Percentiles rank a stretch among this genome's conserved stretches.
Conservation (phyloP, 495 filamentous ascomycete species). For the Bacidia gigantensis region DNA sequence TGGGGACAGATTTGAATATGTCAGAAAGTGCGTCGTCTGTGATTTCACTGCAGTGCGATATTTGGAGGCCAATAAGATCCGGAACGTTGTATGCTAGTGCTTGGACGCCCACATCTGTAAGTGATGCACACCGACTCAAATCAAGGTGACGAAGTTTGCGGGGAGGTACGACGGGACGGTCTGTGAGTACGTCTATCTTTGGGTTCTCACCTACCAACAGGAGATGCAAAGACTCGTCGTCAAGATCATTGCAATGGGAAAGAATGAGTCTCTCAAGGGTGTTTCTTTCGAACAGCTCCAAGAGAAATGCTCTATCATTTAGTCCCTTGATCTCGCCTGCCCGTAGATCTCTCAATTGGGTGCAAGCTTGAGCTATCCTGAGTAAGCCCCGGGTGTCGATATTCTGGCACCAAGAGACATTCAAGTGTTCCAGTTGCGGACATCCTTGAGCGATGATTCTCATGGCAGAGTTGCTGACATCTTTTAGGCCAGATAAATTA, state of each 20-base stretch:
- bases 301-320: slow-evolving; percentile 51
- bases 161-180: slow-evolving; percentile 59
- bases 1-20: slow-evolving; percentile 59
- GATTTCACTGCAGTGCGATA: slow-evolving; percentile 55
- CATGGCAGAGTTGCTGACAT: slow-evolving; percentile 73
- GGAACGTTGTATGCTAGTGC: slow-evolving; percentile 62
- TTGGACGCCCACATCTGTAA: slow-evolving; percentile 59
- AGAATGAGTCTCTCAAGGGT: slow-evolving; percentile 67
- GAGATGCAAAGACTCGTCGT: slow-evolving; percentile 52
- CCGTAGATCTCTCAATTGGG: slow-evolving; percentile 60
- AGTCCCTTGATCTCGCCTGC: slow-evolving; percentile 75
- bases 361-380: slow-evolving; percentile 57
- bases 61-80: slow-evolving; percentile 63
- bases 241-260: slow-evolving; percentile 59
- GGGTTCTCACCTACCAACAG: slow-evolving; percentile 63
- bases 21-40: slow-evolving; percentile 60
- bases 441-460: slow-evolving; percentile 78
- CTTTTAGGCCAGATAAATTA: slow-evolving; percentile 68
- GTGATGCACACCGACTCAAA: slow-evolving; percentile 56
- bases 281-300: slow-evolving; percentile 64
- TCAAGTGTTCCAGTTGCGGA: slow-evolving; percentile 63
- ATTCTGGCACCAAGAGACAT: slow-evolving; percentile 82
- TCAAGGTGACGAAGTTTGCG: slow-evolving; percentile 76
- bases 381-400: slow-evolving; percentile 72
- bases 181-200: slow-evolving; percentile 64